Base-by-base conservation (phyloP, 768 basidiomycete genomes). In the Heimioporus sp. region DNA sequence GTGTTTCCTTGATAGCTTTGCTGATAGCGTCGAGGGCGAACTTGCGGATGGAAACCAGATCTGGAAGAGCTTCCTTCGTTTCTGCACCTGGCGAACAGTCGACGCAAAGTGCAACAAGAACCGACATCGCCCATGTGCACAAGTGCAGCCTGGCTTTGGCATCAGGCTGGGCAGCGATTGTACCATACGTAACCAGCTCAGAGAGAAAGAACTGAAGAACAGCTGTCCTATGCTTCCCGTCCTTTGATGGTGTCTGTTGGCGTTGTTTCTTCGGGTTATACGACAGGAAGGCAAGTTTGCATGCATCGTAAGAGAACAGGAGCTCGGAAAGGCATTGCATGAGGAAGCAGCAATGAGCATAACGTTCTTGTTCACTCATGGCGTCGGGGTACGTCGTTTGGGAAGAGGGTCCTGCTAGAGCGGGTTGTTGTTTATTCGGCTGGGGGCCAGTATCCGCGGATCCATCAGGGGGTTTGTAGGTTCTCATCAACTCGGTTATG, bases 251-350 rank as follows among this genome's bases (percentile, higher is more conserved):
- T 1, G 81, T 78, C 43, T 81, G 77, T 1, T 71, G 60, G 28
- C 82, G 80, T 31, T 67, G 65, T 58, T 76, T 80, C 72, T 86
- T 88, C 5, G 83, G 77, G 0, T 83, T 81, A 61, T 82, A 92
- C 0, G 90, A 86, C 47, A 97, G 67, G 70, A 99, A 92, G 6
- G 88, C 85, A 21, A 85, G 65, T 69, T 98, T 99, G 82, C 92
- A 95, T 7, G 83, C 69, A 58, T 93, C 87, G 61, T 98, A 99
- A 12, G 93, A 98, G 54, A 96, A 92, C 12, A 97, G 72, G 10
- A 98, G 74, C 71, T 99, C 97, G 3, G 93, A 91, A 42, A 98
- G 75, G 58, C 85, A 88, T 65, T 94, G 90, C 87, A 95, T 92
- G 56, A 92, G 72, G 78, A 95, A 92, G 62, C 86, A 89, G 15